Base-by-base conservation (phyloP, 352 stramenopile species). In the Phytophthora brassicae region DNA sequence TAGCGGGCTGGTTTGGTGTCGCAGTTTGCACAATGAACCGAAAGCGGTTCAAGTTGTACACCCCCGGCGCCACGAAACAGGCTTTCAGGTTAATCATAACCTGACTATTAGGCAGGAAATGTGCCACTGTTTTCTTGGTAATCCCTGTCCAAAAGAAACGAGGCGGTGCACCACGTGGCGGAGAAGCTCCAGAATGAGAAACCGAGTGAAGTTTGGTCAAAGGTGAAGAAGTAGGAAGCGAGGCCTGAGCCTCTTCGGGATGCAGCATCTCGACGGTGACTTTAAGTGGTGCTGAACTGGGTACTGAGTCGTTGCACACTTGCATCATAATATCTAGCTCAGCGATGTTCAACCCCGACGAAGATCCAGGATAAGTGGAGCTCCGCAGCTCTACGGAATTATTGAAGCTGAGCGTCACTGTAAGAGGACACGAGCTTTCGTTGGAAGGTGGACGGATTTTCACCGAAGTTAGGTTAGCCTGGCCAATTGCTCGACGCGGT, bases 1-100 rank as follows among this genome's bases (percentile, higher is more conserved):
- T 78, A 7, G 77, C 60, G 33, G 54, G 56, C 19, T 72, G 66
- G 20, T 57, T 45, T n/a, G 60, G 6, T 14, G 54, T 56, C 5
- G 44, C 38, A 20, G 79, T 28, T 28, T 84, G 71, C 35, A 92
- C 61, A 3, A 80, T 57, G 41, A 92, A 81, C 19, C 84, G 81
- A 60, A 92, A 89, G 7, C 81, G 83, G 56, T 95, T 95, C 13
- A 95, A 58, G 55, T 95, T 85, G 68, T 90, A 95, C 26, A 94
- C 73, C 11, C 86, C 86, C 2, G 86, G 59, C 17, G 63, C 68
- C 48, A 86, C 72, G 42, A 95, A 95, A 45, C 83, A 92, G 22
- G 86, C 86, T 26, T 79, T 81, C 17, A 95, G 62, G 24, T 74
- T 70, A 54, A 95, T 77, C 38, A 74, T 66, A 19, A 77, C 64